Percentiles rank a stretch among this genome's conserved stretches.
Evolutionary conservation across 371 early-diverging fungal species (phyloP).

Genomic region (Zopfochytrium polystomum): DNA sequence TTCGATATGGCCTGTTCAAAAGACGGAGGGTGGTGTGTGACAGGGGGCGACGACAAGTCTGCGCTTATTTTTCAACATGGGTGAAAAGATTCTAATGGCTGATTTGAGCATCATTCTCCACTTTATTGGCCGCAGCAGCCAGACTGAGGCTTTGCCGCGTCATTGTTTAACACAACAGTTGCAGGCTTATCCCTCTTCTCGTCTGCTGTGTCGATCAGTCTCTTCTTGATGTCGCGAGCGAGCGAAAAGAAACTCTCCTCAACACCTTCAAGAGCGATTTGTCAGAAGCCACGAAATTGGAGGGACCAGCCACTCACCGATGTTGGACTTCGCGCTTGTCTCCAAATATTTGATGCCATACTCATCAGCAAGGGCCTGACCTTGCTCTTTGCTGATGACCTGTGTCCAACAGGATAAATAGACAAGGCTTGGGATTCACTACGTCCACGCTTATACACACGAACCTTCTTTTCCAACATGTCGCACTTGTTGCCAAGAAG

Average conservation of each 20-base stretch:
- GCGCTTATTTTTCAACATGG: conserved; percentile 30
- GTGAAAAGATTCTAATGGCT: no score
- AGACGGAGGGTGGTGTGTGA: conserved; percentile 71
- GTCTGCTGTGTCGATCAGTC: conserved; percentile 53
- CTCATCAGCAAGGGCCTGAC: conserved; percentile 82
- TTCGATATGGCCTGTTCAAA: conserved; percentile 73
- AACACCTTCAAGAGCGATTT: no score
- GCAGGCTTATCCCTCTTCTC: conserved; percentile 40
- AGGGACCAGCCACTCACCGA: no score
- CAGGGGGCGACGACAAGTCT: conserved; percentile 77
- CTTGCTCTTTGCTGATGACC: conserved; percentile 61
- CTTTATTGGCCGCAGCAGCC: conserved; percentile 17
- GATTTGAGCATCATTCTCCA: no score
- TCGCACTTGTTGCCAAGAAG: conserved; percentile 99
- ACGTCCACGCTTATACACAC: no score
- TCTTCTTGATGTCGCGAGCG: conserved; percentile 61
- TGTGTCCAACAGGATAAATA: conserved; percentile 9
- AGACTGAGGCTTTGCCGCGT: not conserved
- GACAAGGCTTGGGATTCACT: no score
- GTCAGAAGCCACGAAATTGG: no score
- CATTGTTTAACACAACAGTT: conserved; percentile 10
- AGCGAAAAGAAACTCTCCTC: conserved; percentile 85
- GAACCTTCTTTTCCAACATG: conserved; percentile 82
- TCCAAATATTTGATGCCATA: conserved; percentile 87
- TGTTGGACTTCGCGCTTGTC: conserved; percentile 90